Conservation (phyloP, 148 eudicot species). For the Fallopia convolvulus region DNA sequence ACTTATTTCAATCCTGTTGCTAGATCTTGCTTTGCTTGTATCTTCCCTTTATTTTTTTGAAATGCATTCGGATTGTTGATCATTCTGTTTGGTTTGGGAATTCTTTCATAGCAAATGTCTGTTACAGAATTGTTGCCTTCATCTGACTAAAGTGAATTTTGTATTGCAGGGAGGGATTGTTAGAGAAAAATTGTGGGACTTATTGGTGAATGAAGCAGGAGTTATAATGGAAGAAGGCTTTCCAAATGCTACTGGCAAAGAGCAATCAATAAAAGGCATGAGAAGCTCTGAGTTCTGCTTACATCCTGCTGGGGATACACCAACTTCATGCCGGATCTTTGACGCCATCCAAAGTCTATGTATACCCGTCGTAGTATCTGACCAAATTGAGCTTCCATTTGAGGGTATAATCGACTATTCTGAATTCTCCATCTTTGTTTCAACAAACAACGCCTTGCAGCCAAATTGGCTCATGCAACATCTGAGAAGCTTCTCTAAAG, state of each 20-base stretch:
- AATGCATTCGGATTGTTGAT: background rate
- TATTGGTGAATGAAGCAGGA: slow-evolving; percentile 56
- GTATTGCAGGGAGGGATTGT: slow-evolving; percentile 65
- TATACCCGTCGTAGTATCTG: slow-evolving; percentile 87
- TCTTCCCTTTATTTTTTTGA: background rate
- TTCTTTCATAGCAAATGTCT: background rate
- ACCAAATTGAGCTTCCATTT: slow-evolving; percentile 79
- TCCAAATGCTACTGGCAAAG: slow-evolving; percentile 91
- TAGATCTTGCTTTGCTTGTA: background rate
- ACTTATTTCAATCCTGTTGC: background rate
- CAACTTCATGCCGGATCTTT: slow-evolving; percentile 91
- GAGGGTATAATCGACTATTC: slow-evolving; percentile 89
- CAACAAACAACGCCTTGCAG: slow-evolving; percentile 62
- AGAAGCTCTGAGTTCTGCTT: slow-evolving; percentile 86
- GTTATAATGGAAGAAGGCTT: slow-evolving; percentile 96
- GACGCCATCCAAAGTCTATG: slow-evolving; percentile 96
- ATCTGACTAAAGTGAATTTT: too few species aligned
- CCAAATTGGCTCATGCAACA: slow-evolving; percentile 73
- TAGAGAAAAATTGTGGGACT: slow-evolving; percentile 83
- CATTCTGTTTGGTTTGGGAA: background rate
- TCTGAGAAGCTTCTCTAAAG: slow-evolving; percentile 47
- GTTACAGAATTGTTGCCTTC: background rate
- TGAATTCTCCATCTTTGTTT: slow-evolving; percentile 67
- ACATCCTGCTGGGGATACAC: slow-evolving; percentile 98
- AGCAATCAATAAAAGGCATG: slow-evolving; percentile 91